These are phyloP conservation scores for Taphrina wiesneri DNA, from an alignment of 1,139 yeast genomes.

Conservation along the genomic window DNA sequence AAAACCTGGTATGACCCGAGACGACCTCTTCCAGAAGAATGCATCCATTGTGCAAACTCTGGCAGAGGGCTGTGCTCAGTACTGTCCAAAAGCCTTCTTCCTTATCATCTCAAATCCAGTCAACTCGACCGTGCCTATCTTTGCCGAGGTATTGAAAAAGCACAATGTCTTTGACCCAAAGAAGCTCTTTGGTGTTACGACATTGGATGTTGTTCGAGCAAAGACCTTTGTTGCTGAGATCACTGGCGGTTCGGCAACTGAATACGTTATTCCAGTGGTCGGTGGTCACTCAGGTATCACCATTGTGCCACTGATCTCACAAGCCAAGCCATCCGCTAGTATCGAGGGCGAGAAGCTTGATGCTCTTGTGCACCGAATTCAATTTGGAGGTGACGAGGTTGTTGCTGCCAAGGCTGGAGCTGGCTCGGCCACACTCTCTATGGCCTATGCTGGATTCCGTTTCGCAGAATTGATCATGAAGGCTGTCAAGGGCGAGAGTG, in stretches of 20 bases:
- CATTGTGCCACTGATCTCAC: conserved; percentile 90
- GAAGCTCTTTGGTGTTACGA: conserved; percentile 94
- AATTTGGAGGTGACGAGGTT: conserved; percentile 98
- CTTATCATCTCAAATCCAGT: conserved; percentile 94
- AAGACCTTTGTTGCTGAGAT: conserved; percentile 84
- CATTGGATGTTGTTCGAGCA: conserved; percentile 91
- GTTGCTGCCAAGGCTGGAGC: conserved; percentile 99
- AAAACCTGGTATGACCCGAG: conserved; percentile 56
- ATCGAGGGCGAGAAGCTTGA: conserved; percentile 54
- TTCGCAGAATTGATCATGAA: conserved; percentile 33
- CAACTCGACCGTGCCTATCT: conserved; percentile 97
- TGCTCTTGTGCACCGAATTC: conserved; percentile 85
- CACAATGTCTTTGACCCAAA: conserved; percentile 87
- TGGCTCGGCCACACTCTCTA: conserved; percentile 96
- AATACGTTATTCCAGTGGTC: conserved; percentile 59
- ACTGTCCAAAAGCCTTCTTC: conserved; percentile 83
- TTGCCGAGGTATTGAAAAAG: conserved; percentile 87
- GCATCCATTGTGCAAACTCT: conserved; percentile 93
- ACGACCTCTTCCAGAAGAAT: conserved; percentile 94
- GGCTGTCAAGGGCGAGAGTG: conserved; percentile 33
- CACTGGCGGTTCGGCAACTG: conserved; percentile 55
- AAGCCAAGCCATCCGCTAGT: conserved; percentile 56
- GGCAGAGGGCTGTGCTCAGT: conserved; percentile 83
- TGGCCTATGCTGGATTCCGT: conserved; percentile 91
- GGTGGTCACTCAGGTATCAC: conserved; percentile 99